Evolutionary conservation across 2,329 filamentous ascomycete species (phyloP).

Genomic region (Pseudogymnoascus sp.): DNA sequence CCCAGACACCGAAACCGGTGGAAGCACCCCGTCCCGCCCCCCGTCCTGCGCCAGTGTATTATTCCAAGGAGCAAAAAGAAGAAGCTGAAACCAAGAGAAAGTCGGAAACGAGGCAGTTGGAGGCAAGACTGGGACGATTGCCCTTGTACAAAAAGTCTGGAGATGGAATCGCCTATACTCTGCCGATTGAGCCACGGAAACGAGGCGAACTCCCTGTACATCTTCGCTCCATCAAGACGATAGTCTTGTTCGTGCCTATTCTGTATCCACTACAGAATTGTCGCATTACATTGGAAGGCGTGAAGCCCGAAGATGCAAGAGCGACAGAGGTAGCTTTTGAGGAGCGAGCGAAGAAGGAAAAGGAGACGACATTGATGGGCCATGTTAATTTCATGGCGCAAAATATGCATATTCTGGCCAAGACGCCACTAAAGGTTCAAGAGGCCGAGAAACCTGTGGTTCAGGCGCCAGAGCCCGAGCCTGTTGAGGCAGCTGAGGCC

Average conservation of each 20-base stretch:
- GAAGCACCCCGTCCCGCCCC: conserved; percentile 12
- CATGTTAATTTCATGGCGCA: conserved; percentile 68
- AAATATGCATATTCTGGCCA: conserved; percentile 60
- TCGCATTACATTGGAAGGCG: conserved; percentile 56
- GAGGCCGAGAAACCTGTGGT: conserved; percentile 15
- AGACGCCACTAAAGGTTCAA: conserved; percentile 35
- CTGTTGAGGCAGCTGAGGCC: conserved; percentile 11
- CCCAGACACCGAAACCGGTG: conserved; percentile 34
- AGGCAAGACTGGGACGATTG: conserved; percentile 63
- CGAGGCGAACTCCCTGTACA: conserved; percentile 50
- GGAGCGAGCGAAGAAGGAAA: conserved; percentile 46
- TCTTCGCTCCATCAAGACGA: conserved; percentile 52
- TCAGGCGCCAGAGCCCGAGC: conserved; percentile 14
- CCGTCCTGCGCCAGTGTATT: conserved; percentile 26
- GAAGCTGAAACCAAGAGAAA: conserved; percentile 56
- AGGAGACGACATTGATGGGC: conserved; percentile 56
- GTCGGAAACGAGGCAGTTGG: conserved; percentile 62
- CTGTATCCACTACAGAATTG: conserved; percentile 65
- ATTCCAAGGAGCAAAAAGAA: conserved; percentile 50
- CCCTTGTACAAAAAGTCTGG: conserved; percentile 58
- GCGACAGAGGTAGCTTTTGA: conserved; percentile 58
- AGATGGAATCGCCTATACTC: conserved; percentile 61
- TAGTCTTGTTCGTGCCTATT: conserved; percentile 61
- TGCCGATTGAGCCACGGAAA: conserved; percentile 61
- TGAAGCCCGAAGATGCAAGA: conserved; percentile 51